phyloP scores from a whole-genome alignment of 2,329 filamentous ascomycete species.

The Talaromyces islandicus region DNA sequence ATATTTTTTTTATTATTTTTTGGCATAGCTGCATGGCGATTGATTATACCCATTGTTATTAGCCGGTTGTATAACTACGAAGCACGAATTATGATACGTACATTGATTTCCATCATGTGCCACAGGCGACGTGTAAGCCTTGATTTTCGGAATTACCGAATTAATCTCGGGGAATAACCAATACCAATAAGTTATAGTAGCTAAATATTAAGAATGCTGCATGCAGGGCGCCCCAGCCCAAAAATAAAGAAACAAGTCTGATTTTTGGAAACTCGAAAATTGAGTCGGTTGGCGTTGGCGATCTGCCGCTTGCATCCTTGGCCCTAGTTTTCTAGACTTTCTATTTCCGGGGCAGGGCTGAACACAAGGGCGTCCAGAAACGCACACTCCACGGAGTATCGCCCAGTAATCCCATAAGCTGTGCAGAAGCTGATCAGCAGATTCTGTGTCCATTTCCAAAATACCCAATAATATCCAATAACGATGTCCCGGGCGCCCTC shows the following conservation, averaged over 20 bases:
- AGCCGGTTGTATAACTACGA: neutral
- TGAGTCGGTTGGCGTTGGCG: neutral
- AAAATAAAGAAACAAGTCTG: neutral
- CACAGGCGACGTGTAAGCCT: too few relatives aligned
- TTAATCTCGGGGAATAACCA: neutral
- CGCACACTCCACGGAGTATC: too few relatives aligned
- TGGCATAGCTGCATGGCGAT: neutral
- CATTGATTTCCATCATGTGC: neutral
- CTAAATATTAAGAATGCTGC: too few relatives aligned
- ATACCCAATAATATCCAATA: neutral
- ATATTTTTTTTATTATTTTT: too few relatives aligned
- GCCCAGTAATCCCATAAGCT: too few relatives aligned
- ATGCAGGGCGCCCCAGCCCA: neutral
- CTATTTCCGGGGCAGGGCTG: neutral
- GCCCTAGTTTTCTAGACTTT: too few relatives aligned
- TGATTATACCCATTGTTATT: neutral
- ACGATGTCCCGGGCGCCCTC: neutral
- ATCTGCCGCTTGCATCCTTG: neutral
- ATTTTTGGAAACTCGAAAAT: neutral
- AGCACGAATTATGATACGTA: neutral
- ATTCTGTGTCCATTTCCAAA: neutral
- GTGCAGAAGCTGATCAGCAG: neutral
- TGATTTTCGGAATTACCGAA: neutral
- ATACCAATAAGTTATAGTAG: too few relatives aligned
- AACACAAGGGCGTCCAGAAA: too few relatives aligned